These are phyloP conservation scores for Allomyces macrogynus DNA, from an alignment of 192 early-diverging fungal genomes.

Conservation along the genomic window DNA sequence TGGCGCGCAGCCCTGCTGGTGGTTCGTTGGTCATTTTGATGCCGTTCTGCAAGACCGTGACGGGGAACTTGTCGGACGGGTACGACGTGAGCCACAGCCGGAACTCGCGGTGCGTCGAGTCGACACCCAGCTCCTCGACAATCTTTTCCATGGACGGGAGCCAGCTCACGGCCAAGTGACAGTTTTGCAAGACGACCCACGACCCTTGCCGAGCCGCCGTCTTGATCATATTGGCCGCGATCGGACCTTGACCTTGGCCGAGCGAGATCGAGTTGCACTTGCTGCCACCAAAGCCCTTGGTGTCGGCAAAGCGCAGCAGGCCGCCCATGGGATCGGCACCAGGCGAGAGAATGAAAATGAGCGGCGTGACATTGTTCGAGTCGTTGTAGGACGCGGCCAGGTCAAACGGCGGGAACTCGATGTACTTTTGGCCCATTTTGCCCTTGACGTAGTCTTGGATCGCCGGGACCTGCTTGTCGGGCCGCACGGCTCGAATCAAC, in stretches of 20 bases:
- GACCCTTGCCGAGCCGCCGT: conserved; percentile 31
- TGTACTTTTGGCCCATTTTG: conserved; percentile 43
- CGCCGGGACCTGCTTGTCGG: conserved; percentile 27
- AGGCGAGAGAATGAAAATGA: conserved; percentile 42
- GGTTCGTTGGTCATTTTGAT: conserved; percentile 50
- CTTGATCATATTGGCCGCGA: conserved; percentile 36
- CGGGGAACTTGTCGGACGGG: conserved; percentile 34
- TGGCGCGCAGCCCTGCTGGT: conserved; percentile 35
- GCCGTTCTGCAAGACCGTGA: conserved; percentile 28
- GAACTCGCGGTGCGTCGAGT: conserved; percentile 29
- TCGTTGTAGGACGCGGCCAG: conserved; percentile 34
- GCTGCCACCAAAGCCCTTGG: conserved; percentile 30
- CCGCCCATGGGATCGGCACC: conserved; percentile 44
- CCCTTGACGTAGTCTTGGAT: conserved; percentile 38
- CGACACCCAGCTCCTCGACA: conserved; percentile 32
- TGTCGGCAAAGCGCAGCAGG: conserved; percentile 39
- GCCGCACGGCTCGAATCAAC: conserved; percentile 25
- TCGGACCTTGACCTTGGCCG: conserved; percentile 44
- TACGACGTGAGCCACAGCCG: conserved; percentile 40
- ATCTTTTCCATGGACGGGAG: conserved; percentile 32
- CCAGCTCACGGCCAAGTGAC: conserved; percentile 41
- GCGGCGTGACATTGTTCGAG: conserved; percentile 28
- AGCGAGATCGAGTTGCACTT: conserved; percentile 41
- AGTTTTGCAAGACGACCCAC: conserved; percentile 46
- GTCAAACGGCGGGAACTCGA: conserved; percentile 43